phyloP scores from a whole-genome alignment of 1,139 yeast species.

The Debaryomyces subglobosus region DNA sequence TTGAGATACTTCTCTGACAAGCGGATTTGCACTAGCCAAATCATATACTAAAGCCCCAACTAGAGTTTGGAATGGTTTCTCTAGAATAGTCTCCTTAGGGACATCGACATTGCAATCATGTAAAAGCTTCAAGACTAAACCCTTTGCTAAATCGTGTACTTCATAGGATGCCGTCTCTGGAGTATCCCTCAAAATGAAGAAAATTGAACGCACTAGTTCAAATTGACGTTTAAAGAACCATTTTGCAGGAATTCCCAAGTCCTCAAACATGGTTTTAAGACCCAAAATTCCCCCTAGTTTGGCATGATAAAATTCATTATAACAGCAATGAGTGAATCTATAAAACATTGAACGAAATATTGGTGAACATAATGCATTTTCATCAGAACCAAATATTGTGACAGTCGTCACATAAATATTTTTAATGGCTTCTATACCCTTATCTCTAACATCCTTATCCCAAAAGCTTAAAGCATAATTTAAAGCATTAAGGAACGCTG shows the following conservation, averaged over 20 bases:
- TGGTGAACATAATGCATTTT: constrained; percentile 71
- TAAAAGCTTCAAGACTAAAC: constrained; percentile 63
- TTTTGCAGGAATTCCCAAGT: constrained; percentile 63
- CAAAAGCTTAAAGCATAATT: constrained; percentile 82
- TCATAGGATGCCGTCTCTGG: constrained; percentile 86
- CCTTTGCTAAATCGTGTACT: constrained; percentile 72
- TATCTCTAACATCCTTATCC: constrained; percentile 65
- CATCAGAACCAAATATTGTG: constrained; percentile 65
- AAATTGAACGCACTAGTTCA: constrained; percentile 82
- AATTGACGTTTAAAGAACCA: constrained; percentile 82
- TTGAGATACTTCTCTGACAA: constrained; percentile 83
- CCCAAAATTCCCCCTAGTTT: constrained; percentile 93
- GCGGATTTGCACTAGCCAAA: constrained; percentile 82
- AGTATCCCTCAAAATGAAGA: constrained; percentile 88
- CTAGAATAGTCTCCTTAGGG: constrained; percentile 60
- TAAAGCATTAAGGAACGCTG: constrained; percentile 72
- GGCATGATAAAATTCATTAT: constrained; percentile 81
- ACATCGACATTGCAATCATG: constrained; percentile 65
- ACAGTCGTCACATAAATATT: constrained; percentile 64
- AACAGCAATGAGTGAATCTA: constrained; percentile 87
- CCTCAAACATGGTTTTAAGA: constrained; percentile 69
- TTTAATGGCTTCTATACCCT: constrained; percentile 71
- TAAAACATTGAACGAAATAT: constrained; percentile 77
- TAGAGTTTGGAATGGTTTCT: constrained; percentile 80
- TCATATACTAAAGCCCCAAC: constrained; percentile 90